Evolutionary conservation across 164 flowering plant species (phyloP).

Genomic region (Magnolia officinalis): DNA sequence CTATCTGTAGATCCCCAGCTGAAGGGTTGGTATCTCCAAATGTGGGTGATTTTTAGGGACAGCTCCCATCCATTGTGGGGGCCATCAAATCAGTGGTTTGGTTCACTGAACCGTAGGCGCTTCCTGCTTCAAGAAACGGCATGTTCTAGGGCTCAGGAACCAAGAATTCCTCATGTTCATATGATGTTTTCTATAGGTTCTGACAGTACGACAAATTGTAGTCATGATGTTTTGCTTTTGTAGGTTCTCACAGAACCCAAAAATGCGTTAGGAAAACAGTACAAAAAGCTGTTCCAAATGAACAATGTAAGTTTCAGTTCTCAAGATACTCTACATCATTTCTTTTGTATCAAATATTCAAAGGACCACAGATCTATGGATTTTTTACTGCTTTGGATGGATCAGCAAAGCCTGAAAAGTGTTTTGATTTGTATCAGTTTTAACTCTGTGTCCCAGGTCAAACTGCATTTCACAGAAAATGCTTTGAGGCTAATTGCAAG

Average conservation of each 20-base stretch:
- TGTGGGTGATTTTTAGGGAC: too few relatives aligned
- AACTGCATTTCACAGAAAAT: constrained; percentile 69
- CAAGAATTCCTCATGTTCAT: neutral
- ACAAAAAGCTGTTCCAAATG: constrained; percentile 84
- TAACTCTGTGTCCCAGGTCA: constrained; percentile 48
- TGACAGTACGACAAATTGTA: neutral
- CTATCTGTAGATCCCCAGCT: too few relatives aligned
- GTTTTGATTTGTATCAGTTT: neutral
- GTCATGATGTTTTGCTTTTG: constrained; percentile 9
- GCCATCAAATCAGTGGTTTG: neutral
- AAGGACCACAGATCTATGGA: neutral
- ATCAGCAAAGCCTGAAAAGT: neutral
- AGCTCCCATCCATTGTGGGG: too few relatives aligned
- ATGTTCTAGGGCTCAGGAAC: too few relatives aligned
- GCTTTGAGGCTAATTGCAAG: constrained; percentile 74
- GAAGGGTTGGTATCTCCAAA: too few relatives aligned
- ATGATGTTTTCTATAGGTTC: neutral
- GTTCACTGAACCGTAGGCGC: neutral
- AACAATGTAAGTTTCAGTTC: constrained; percentile 56
- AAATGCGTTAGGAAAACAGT: constrained; percentile 89
- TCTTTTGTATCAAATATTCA: neutral
- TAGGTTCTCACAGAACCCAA: constrained; percentile 88
- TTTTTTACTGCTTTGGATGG: neutral
- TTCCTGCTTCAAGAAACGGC: too few relatives aligned
- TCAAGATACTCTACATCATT: neutral